These are phyloP conservation scores for Leccinum arenicola DNA, from an alignment of 768 basidiomycete genomes.

Conservation along the genomic window DNA sequence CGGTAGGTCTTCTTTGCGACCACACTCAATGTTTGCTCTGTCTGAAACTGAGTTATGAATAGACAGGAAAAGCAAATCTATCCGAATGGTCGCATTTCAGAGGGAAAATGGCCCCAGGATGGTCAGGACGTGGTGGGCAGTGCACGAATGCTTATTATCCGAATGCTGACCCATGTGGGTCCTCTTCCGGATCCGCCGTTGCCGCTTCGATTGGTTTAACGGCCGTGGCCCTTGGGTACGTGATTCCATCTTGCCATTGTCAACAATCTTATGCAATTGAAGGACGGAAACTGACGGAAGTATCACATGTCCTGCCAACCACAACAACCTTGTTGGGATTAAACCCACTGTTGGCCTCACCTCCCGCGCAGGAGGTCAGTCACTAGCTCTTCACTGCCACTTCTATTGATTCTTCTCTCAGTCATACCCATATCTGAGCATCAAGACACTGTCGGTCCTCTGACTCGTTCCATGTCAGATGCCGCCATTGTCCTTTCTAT, in stretches of 20 bases:
- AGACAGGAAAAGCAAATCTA: conserved; percentile 51
- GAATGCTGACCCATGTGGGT: conserved; percentile 53
- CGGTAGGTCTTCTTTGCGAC: conserved; percentile 14
- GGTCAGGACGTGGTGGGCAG: conserved; percentile 56
- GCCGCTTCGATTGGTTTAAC: conserved; percentile 50
- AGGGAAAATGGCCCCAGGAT: conserved; percentile 45
- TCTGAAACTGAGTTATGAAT: background rate
- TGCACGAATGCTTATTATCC: conserved; percentile 49
- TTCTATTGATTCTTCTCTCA: conserved; percentile 17
- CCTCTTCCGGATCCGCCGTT: conserved; percentile 58
- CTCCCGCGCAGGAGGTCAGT: conserved; percentile 54
- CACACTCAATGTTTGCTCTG: background rate
- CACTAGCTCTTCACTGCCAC: background rate
- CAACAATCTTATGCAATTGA: background rate
- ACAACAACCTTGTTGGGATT: conserved; percentile 59
- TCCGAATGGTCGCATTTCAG: conserved; percentile 54
- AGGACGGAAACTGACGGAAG: conserved; percentile 52
- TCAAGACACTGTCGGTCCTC: conserved; percentile 60
- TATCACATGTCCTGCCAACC: conserved; percentile 49
- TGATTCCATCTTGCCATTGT: background rate
- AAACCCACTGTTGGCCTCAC: conserved; percentile 61
- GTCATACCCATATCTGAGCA: conserved; percentile 56
- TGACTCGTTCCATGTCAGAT: conserved; percentile 51
- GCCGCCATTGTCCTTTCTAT: conserved; percentile 54
- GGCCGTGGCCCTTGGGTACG: conserved; percentile 41